Percentiles rank a stretch among this genome's conserved stretches.
Conservation (phyloP, 805 yeast species). For the Schwanniomyces pseudopolymorphus region DNA sequence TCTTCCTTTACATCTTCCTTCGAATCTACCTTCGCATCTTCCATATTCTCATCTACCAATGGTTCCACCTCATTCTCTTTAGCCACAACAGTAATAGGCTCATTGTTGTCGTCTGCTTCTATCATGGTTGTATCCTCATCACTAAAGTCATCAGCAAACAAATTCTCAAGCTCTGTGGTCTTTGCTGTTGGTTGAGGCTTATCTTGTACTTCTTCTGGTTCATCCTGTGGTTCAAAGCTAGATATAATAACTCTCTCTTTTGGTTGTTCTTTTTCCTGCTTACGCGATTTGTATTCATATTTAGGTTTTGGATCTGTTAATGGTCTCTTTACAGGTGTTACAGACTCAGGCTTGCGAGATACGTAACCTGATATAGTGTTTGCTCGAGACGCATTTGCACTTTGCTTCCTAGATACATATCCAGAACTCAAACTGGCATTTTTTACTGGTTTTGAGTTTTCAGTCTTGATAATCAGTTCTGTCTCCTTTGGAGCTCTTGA, state of each 20-base stretch:
- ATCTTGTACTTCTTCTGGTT: slow-evolving; percentile 6
- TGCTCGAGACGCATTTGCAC: slow-evolving; percentile 6
- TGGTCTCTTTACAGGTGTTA: slow-evolving; percentile 9
- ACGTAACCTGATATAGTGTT: slow-evolving; percentile 14
- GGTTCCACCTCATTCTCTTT: neutral
- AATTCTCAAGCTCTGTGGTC: slow-evolving; percentile 25
- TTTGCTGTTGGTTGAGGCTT: slow-evolving; percentile 6
- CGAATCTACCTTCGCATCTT: slow-evolving; percentile 2
- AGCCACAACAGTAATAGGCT: slow-evolving; percentile 11
- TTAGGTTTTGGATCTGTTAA: slow-evolving; percentile 11
- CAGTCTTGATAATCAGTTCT: neutral
- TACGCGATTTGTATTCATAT: slow-evolving; percentile 37
- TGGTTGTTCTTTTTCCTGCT: slow-evolving; percentile 26
- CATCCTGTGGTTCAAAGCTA: slow-evolving; percentile 9
- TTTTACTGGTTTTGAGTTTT: slow-evolving; percentile 6
- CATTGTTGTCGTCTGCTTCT: slow-evolving; percentile 2
- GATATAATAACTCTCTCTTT: slow-evolving; percentile 40
- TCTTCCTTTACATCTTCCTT: neutral
- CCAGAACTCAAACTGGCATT: slow-evolving; percentile 21
- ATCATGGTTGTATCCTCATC: slow-evolving; percentile 9
- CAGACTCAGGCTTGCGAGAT: slow-evolving; percentile 17
- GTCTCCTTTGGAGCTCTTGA: neutral
- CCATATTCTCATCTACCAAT: neutral
- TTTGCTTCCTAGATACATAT: slow-evolving; percentile 28
- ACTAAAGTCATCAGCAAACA: slow-evolving; percentile 31